These are phyloP conservation scores for Ochromonadaceae sp. DNA, from an alignment of 352 stramenopile species.

Conservation along the genomic window DNA sequence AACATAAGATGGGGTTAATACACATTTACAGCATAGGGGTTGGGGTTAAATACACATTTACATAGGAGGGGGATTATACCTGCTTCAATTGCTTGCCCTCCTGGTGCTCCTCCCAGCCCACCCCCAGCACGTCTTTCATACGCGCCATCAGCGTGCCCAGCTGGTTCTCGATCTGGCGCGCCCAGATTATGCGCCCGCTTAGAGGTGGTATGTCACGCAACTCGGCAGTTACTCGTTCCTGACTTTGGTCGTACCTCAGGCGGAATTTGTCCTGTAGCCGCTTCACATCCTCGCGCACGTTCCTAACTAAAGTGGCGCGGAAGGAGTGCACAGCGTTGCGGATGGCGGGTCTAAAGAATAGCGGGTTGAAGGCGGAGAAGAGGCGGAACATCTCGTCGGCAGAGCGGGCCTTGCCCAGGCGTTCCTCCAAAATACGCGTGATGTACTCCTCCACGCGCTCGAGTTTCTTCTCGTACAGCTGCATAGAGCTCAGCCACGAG, in stretches of 20 bases:
- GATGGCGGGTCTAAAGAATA: conserved; percentile 84
- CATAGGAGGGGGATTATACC: no score
- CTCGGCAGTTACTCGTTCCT: conserved; percentile 76
- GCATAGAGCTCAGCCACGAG: conserved; percentile 14
- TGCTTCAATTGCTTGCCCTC: conserved; percentile 90
- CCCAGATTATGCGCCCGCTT: conserved; percentile 95
- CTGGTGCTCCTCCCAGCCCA: conserved; percentile 88
- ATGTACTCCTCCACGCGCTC: conserved; percentile 77
- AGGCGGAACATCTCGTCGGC: conserved; percentile 73
- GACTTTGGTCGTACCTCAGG: conserved; percentile 80
- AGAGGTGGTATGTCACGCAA: conserved; percentile 93
- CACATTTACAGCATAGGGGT: conserved; percentile 21
- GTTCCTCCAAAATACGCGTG: conserved; percentile 63
- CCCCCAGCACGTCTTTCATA: conserved; percentile 87
- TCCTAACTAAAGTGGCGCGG: conserved; percentile 94
- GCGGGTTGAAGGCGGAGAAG: conserved; percentile 93
- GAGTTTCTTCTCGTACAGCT: conserved; percentile 61
- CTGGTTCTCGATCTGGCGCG: conserved; percentile 98
- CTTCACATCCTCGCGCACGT: conserved; percentile 87
- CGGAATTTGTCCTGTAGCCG: conserved; percentile 86
- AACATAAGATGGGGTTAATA: conserved; percentile 23
- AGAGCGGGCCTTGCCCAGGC: conserved; percentile 61
- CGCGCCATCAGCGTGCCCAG: conserved; percentile 85
- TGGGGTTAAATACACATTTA: conserved; percentile 23
- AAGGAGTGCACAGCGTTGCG: conserved; percentile 90